Conservation (phyloP, 2,329 filamentous ascomycete genomes). For the Fusarium abutilonis region DNA sequence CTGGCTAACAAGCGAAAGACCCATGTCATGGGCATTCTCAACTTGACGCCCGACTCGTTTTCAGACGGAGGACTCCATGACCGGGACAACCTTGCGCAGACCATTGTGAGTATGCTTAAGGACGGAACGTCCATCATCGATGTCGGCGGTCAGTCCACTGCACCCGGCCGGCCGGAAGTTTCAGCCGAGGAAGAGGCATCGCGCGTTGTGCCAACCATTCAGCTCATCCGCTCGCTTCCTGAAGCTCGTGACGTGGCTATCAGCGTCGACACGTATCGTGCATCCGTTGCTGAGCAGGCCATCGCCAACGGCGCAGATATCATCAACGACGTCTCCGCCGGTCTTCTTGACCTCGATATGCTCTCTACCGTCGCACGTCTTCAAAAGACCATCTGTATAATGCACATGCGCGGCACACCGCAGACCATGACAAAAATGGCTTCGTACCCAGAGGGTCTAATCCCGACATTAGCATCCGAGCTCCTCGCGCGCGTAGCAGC, state of each 20-base stretch:
- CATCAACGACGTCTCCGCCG: conserved; percentile 93
- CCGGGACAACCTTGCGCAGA: conserved; percentile 63
- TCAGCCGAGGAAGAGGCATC: conserved; percentile 76
- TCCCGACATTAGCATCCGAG: conserved; percentile 73
- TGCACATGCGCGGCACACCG: conserved; percentile 94
- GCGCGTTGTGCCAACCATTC: conserved; percentile 82
- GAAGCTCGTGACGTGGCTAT: conserved; percentile 73
- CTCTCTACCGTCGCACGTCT: conserved; percentile 79
- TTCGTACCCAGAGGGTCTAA: conserved; percentile 74
- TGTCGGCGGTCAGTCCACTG: conserved; percentile 91
- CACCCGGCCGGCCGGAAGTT: conserved; percentile 77
- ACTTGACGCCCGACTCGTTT: conserved; percentile 96
- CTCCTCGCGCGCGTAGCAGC: conserved; percentile 74
- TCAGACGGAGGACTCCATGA: conserved; percentile 83
- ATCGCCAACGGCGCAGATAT: conserved; percentile 85
- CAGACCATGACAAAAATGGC: conserved; percentile 79
- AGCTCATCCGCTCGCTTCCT: conserved; percentile 73
- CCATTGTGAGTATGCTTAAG: conserved; percentile 69
- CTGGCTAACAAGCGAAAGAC: conserved; percentile 70
- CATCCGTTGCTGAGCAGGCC: conserved; percentile 80
- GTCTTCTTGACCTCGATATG: conserved; percentile 82
- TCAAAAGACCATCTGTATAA: conserved; percentile 81
- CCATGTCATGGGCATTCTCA: conserved; percentile 91
- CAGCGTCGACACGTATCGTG: conserved; percentile 93
- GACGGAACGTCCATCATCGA: conserved; percentile 87